Evolutionary conservation across 805 yeast genomes (phyloP).

Genomic region (Yarrowia divulgata): DNA sequence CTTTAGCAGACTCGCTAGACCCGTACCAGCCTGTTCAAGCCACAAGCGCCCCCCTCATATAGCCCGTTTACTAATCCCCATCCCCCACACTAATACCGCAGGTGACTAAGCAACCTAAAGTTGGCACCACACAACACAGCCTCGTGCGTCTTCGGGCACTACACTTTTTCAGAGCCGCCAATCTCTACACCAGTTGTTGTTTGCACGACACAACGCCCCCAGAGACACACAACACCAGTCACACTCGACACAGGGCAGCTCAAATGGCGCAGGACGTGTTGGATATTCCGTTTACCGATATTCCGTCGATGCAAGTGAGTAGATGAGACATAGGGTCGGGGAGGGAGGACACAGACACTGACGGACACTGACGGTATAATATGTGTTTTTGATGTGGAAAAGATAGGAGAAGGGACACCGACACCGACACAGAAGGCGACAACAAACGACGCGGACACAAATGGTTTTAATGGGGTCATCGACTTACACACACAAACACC

Average conservation of each 20-base stretch:
- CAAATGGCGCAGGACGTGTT: constrained; percentile 39
- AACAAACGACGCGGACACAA: too few species aligned
- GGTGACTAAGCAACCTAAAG: constrained; percentile 33
- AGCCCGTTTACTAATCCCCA: neutral
- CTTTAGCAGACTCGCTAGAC: too few species aligned
- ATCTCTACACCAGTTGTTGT: constrained; percentile 30
- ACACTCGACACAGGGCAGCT: constrained; percentile 17
- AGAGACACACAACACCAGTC: constrained; percentile 1
- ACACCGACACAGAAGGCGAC: too few species aligned
- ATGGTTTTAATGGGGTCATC: too few species aligned
- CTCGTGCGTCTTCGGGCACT: constrained; percentile 31
- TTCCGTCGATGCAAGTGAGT: constrained; percentile 40
- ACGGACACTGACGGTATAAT: neutral
- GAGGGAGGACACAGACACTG: neutral
- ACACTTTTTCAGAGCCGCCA: constrained; percentile 34
- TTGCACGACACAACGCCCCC: constrained; percentile 26
- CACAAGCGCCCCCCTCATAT: neutral
- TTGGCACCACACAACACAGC: constrained; percentile 32
- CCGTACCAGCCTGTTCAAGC: neutral
- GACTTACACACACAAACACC: neutral
- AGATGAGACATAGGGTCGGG: neutral
- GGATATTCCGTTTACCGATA: constrained; percentile 38
- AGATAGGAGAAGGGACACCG: neutral
- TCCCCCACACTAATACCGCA: constrained; percentile 27
- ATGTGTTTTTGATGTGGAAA: too few species aligned